Conservation (phyloP, 305 asterid genomes). For the Striga hermonthica region DNA sequence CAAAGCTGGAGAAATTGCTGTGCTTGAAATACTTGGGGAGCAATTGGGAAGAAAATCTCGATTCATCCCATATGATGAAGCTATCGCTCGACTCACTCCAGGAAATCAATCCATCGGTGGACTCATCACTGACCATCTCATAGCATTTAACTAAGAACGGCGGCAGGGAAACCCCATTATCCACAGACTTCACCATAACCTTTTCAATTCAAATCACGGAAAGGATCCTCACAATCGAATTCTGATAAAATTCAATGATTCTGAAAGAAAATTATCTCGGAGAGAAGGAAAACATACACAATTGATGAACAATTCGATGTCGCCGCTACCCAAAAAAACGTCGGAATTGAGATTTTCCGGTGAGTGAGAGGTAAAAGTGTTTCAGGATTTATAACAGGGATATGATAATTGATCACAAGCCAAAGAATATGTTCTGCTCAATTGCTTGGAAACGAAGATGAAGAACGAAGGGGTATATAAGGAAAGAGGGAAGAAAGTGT, state of each 20-base stretch:
- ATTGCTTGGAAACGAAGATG: conserved; percentile 35
- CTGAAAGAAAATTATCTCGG: conserved; percentile 11
- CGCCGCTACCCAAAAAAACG: conserved; percentile 9
- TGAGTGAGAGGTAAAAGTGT: background rate
- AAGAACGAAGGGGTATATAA: conserved; percentile 1
- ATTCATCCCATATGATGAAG: conserved; percentile 72
- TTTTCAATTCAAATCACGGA: conserved; percentile 12
- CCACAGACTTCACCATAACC: conserved; percentile 76
- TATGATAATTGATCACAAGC: background rate
- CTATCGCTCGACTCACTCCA: conserved; percentile 67
- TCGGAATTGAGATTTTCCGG: background rate
- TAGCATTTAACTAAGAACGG: conserved; percentile 86
- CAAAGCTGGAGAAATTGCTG: conserved; percentile 81
- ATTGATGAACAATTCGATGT: background rate
- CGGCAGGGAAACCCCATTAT: conserved; percentile 66
- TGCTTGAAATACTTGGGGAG: conserved; percentile 93
- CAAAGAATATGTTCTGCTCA: conserved; percentile 27
- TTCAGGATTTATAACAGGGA: background rate
- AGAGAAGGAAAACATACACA: conserved; percentile 10
- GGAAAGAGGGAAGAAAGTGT: conserved; percentile 14
- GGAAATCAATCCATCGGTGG: conserved; percentile 70
- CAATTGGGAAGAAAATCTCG: conserved; percentile 59
- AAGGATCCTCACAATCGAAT: conserved; percentile 12
- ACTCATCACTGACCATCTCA: conserved; percentile 83
- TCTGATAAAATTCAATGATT: conserved; percentile 18